Evolutionary conservation across 108 stramenopile genomes (phyloP).

Genomic region (Cyclotella cryptica): DNA sequence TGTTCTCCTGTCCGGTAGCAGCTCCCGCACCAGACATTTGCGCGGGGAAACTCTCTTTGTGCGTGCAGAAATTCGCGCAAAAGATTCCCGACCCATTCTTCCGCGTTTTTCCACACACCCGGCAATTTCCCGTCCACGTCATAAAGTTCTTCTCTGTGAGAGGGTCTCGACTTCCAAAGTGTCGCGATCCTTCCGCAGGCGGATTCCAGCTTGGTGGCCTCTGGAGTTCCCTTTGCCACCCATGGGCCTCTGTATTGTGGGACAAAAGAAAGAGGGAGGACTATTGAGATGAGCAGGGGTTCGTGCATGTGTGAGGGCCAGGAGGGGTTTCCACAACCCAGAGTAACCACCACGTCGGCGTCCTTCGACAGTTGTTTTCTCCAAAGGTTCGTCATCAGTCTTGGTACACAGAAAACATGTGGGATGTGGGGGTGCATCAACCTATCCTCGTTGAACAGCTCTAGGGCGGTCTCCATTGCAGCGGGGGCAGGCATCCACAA

Average conservation of each 20-base stretch:
- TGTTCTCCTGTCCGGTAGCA: too few species aligned
- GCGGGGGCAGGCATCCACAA: slow-evolving; percentile 27
- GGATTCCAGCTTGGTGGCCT: not conserved
- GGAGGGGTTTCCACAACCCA: not conserved
- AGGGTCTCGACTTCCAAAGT: too few species aligned
- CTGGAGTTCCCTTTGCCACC: not conserved
- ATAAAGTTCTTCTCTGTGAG: too few species aligned
- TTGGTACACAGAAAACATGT: not conserved
- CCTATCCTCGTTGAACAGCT: slow-evolving; percentile 4
- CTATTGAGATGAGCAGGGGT: slow-evolving; percentile 10
- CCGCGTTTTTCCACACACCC: too few species aligned
- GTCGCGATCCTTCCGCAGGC: too few species aligned
- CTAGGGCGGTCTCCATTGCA: slow-evolving; percentile 12
- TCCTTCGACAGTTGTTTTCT: slow-evolving; percentile 10
- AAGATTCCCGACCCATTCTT: too few species aligned
- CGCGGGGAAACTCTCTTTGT: too few species aligned
- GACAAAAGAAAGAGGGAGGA: slow-evolving; percentile 19
- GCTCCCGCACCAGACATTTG: too few species aligned
- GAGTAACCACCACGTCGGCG: slow-evolving; percentile 31
- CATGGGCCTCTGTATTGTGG: not conserved
- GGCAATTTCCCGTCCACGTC: too few species aligned
- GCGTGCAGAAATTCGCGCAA: too few species aligned
- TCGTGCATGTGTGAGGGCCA: not conserved
- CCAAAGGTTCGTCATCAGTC: slow-evolving; percentile 3
- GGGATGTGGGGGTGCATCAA: slow-evolving; percentile 12